phyloP scores from a whole-genome alignment of 1,139 yeast genomes.

The Taphrina sp. region DNA sequence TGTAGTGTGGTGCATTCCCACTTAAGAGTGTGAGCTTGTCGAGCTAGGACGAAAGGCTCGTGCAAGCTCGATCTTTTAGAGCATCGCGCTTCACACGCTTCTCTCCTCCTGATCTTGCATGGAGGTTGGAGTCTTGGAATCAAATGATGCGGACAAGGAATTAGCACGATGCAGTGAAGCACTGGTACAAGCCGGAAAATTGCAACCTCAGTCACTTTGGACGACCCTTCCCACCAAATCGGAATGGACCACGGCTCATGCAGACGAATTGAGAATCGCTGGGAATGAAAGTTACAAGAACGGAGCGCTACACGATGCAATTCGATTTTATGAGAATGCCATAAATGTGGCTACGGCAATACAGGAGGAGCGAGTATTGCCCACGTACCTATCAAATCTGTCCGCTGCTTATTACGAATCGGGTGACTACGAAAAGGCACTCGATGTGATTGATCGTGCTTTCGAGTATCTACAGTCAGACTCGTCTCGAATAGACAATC shows the following conservation, averaged over 20 bases:
- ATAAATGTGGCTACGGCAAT: conserved; percentile 13
- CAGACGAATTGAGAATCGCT: conserved; percentile 27
- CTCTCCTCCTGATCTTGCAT: no score
- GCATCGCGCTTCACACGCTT: no score
- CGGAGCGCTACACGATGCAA: conserved; percentile 18
- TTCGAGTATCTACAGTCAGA: conserved; percentile 22
- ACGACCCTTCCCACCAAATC: conserved; percentile 8
- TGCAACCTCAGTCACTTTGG: conserved; percentile 16
- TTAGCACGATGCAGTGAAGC: conserved; percentile 18
- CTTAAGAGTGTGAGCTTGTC: no score
- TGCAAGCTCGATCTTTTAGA: no score
- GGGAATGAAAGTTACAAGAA: conserved; percentile 24
- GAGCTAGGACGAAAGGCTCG: no score
- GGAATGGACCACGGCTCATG: conserved; percentile 18
- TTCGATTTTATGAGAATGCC: conserved; percentile 19
- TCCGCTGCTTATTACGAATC: conserved; percentile 28
- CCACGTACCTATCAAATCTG: conserved; percentile 22
- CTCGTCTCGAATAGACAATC: background rate
- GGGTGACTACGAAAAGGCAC: conserved; percentile 28
- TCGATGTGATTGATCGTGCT: conserved; percentile 28
- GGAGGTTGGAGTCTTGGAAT: conserved; percentile 3
- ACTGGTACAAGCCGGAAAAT: conserved; percentile 6
- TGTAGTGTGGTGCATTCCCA: no score
- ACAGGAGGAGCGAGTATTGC: conserved; percentile 7
- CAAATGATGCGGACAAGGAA: conserved; percentile 1